Evolutionary conservation across 108 stramenopile genomes (phyloP).

Genomic region (Nitzschia sp.): DNA sequence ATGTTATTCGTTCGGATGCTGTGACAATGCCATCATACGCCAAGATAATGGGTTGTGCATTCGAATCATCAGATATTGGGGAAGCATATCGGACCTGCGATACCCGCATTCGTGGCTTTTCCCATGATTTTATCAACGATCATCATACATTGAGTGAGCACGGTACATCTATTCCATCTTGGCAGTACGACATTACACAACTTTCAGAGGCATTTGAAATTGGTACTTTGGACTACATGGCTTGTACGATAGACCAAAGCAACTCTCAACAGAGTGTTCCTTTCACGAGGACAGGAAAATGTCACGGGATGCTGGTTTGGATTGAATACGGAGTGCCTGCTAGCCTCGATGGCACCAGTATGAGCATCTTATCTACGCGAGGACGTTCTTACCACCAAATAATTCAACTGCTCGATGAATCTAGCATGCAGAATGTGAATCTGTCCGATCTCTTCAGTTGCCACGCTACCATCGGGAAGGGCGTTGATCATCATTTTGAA

Average conservation of each 20-base stretch:
- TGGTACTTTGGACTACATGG: slow-evolving; percentile 51
- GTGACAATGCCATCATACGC: slow-evolving; percentile 52
- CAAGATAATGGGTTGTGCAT: slow-evolving; percentile 66
- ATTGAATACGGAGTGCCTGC: slow-evolving; percentile 42
- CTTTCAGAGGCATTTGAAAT: slow-evolving; percentile 49
- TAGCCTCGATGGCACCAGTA: background rate
- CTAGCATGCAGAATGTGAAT: background rate
- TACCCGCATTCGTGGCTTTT: slow-evolving; percentile 47
- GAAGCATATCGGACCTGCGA: slow-evolving; percentile 48
- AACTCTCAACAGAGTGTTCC: background rate
- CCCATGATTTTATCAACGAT: slow-evolving; percentile 53
- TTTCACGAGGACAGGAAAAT: slow-evolving; percentile 18
- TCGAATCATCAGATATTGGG: slow-evolving; percentile 50
- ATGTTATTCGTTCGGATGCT: slow-evolving; percentile 38
- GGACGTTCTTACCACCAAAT: slow-evolving; percentile 22
- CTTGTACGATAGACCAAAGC: background rate
- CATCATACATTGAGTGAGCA: slow-evolving; percentile 46
- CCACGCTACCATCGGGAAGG: background rate
- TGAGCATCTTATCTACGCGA: background rate
- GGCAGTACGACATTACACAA: slow-evolving; percentile 58
- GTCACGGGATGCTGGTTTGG: slow-evolving; percentile 55
- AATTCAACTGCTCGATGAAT: slow-evolving; percentile 19
- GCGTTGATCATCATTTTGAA: background rate
- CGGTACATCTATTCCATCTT: slow-evolving; percentile 58
- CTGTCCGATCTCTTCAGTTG: background rate